Conservation (phyloP, 2,329 filamentous ascomycete species). For the Trichoderma koningiopsis region DNA sequence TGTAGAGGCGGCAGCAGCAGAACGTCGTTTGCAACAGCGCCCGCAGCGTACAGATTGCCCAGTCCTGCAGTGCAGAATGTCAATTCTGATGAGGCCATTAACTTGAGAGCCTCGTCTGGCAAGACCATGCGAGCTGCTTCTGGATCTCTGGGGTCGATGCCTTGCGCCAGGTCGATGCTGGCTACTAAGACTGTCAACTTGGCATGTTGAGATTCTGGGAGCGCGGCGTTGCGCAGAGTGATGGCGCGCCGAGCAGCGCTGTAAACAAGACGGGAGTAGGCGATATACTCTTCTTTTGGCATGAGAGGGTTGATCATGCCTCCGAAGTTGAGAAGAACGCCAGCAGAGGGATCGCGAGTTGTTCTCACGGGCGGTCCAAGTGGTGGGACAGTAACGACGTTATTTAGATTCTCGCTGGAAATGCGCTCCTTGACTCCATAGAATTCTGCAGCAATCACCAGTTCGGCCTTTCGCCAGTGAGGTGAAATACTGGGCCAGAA, state of each 20-base stretch:
- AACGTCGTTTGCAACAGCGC: neutral
- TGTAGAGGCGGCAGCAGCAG: constrained; percentile 1
- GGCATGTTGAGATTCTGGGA: constrained; percentile 8
- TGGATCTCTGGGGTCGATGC: constrained; percentile 1
- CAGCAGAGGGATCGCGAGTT: neutral
- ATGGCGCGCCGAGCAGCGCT: neutral
- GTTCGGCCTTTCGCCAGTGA: constrained; percentile 2
- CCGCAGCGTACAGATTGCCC: constrained; percentile 9
- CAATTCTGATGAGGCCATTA: neutral
- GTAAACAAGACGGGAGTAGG: constrained; percentile 8
- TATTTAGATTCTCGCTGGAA: neutral
- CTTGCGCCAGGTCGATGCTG: constrained; percentile 1
- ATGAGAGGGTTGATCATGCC: constrained; percentile 18
- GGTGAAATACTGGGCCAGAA: constrained; percentile 7
- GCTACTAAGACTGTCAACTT: constrained; percentile 10
- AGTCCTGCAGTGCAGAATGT: constrained; percentile 17
- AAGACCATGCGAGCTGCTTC: constrained; percentile 8
- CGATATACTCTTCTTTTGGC: constrained; percentile 7
- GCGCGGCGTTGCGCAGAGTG: neutral
- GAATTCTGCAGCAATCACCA: constrained; percentile 16
- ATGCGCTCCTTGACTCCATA: constrained; percentile 18
- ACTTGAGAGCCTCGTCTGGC: constrained; percentile 1
- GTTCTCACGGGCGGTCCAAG: constrained; percentile 13
- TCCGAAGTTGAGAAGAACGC: constrained; percentile 20
- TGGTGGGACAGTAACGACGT: constrained; percentile 11